These are phyloP conservation scores for Carpinus viminea DNA, from an alignment of 306 rosid species.

Conservation along the genomic window DNA sequence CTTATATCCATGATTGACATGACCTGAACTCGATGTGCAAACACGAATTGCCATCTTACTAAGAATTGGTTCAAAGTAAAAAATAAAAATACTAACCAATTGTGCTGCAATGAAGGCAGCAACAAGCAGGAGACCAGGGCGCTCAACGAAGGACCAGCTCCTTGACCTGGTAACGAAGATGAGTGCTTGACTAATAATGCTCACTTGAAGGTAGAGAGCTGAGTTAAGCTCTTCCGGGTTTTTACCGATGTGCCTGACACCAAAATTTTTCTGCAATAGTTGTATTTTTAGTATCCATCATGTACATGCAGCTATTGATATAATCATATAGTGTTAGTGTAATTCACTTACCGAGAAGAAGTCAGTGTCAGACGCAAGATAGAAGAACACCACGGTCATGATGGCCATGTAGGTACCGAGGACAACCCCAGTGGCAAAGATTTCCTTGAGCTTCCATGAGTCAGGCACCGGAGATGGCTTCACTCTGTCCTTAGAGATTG, in stretches of 20 bases:
- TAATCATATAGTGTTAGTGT: neutral
- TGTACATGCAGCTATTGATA: neutral
- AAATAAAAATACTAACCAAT: conserved; percentile 46
- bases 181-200: conserved; percentile 91
- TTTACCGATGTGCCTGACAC: conserved; percentile 42
- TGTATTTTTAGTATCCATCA: neutral
- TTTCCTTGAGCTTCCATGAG: conserved; percentile 93
- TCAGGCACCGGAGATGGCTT: conserved; percentile 96
- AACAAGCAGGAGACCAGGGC: conserved; percentile 67
- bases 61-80: neutral
- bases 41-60: no score
- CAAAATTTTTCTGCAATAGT: conserved; percentile 42
- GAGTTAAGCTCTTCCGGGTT: conserved; percentile 56
- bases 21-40: no score
- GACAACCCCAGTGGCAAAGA: conserved; percentile 77
- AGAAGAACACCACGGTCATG: conserved; percentile 76
- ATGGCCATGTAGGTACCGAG: conserved; percentile 94
- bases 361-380: conserved; percentile 51
- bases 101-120: conserved; percentile 78
- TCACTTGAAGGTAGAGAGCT: conserved; percentile 92
- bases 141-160: conserved; percentile 77
- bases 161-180: conserved; percentile 92
- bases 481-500: conserved; percentile 91
- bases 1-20: no score
- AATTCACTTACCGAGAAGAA: conserved; percentile 60